Base-by-base conservation (phyloP, 2,329 filamentous ascomycete species). In the Microdochium paspali region DNA sequence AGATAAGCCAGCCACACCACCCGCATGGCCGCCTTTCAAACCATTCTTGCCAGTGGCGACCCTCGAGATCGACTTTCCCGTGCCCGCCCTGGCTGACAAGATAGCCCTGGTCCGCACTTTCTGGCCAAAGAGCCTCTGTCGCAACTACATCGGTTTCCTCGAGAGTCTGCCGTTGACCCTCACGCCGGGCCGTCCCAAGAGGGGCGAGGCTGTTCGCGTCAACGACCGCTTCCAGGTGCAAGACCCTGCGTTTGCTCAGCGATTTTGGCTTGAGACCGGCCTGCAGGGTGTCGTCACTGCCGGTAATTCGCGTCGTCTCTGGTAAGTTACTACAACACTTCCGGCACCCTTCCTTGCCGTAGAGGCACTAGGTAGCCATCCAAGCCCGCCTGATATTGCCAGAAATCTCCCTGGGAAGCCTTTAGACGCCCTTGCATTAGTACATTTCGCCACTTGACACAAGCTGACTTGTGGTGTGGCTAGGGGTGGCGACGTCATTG, bases 141-240 rank as follows among this genome's bases (percentile, higher is more conserved):
- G 82, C 55, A 80, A 76, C 48, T 94, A 91, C 62, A 77, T 89
- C 45, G 73, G 78, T 1, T 93, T 91, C 57, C 76, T 94, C 1
- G 66, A 66, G 47, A 77, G 76, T 0, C 67, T 95, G 2, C 82
- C 87, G 0, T 68, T 95, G 43, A 77, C 76, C 42, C 94, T 88
- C 1, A 95, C 88, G 0, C 88, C 88, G 0, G 81, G 80, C 0
- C 82, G 80, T 51, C 88, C 88, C 1, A 91, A 87, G 63, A 82
- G 80, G 51, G 88, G 87, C 44, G 84, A 93, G 47, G 90, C 90
- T 1, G 76, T 88, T 7, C 77, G 91, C 30, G 86, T 95, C 44
- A 96, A 96, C 62, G 91, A 96, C 62, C 81, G 91, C 10, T 95
- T 85, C 57, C 88, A 95, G 66, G 70, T 95, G 20, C 71, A 90